These are phyloP conservation scores for Brassica balearica DNA, from an alignment of 441 rosid genomes.

Conservation along the genomic window DNA sequence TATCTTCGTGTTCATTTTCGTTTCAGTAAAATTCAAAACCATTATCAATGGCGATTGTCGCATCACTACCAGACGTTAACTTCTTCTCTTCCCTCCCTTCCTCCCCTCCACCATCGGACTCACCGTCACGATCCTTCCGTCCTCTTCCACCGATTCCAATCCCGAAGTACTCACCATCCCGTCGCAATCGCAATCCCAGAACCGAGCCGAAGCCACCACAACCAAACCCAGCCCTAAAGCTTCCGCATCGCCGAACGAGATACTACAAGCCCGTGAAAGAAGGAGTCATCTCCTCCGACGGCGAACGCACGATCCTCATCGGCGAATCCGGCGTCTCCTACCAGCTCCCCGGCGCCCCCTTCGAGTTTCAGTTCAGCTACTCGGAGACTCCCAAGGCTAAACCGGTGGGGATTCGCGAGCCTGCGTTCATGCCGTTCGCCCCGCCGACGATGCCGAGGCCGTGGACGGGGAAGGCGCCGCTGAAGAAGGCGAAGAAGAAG, in stretches of 20 bases:
- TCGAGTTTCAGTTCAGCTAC: conserved; percentile 93
- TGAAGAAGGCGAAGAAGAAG: conserved; percentile 77
- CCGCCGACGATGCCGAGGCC: conserved; percentile 95
- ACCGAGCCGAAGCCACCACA: conserved; percentile 23
- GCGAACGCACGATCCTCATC: conserved; percentile 69
- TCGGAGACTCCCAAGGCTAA: conserved; percentile 79
- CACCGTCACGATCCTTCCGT: conserved; percentile 39
- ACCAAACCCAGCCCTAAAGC: conserved; percentile 62
- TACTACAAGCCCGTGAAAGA: conserved; percentile 77
- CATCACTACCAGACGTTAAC: conserved; percentile 60
- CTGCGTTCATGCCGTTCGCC: conserved; percentile 87
- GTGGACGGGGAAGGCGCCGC: conserved; percentile 88
- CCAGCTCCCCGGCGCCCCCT: conserved; percentile 88
- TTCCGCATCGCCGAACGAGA: conserved; percentile 65
- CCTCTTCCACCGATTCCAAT: conserved; percentile 62
- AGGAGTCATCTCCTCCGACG: conserved; percentile 66
- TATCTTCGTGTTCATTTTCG: background rate
- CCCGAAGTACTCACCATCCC: conserved; percentile 67
- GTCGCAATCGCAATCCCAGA: conserved; percentile 41
- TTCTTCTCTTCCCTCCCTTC: conserved; percentile 81
- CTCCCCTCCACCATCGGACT: conserved; percentile 51
- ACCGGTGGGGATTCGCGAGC: conserved; percentile 87
- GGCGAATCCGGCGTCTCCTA: conserved; percentile 91
- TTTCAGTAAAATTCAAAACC: background rate
- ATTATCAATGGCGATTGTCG: conserved; percentile 53